These are phyloP conservation scores for Pleoardoris graminearum DNA, from an alignment of 2,329 filamentous ascomycete species.

Conservation along the genomic window DNA sequence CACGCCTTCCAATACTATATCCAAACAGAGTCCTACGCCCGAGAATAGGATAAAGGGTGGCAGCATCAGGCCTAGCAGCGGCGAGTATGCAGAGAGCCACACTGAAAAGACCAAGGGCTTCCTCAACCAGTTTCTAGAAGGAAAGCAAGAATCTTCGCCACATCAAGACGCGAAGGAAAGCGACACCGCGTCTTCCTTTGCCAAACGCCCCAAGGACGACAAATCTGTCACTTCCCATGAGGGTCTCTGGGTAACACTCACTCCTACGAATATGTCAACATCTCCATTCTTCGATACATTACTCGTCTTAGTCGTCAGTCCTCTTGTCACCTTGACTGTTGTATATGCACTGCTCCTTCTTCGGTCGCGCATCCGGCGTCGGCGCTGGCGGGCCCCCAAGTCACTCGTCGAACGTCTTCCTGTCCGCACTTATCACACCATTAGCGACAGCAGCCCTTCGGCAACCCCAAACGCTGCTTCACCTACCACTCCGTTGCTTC, in stretches of 20 bases:
- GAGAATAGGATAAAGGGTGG: slow-evolving; percentile 59
- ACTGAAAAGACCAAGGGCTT: slow-evolving; percentile 32
- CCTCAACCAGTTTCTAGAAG: slow-evolving; percentile 30
- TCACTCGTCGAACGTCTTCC: slow-evolving; percentile 93
- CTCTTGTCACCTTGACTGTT: slow-evolving; percentile 86
- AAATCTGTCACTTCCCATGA: slow-evolving; percentile 59
- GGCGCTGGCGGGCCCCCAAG: slow-evolving; percentile 96
- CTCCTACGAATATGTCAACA: slow-evolving; percentile 81
- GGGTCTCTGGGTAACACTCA: slow-evolving; percentile 95
- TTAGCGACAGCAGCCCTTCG: slow-evolving; percentile 63
- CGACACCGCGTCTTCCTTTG: slow-evolving; percentile 24
- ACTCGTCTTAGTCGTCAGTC: slow-evolving; percentile 93
- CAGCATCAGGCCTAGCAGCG: slow-evolving; percentile 72
- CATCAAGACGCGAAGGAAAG: slow-evolving; percentile 21
- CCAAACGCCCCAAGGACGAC: slow-evolving; percentile 22
- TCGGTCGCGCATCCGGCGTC: slow-evolving; percentile 82
- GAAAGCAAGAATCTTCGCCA: slow-evolving; percentile 21
- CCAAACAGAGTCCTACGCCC: slow-evolving; percentile 12
- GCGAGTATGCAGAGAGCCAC: slow-evolving; percentile 60
- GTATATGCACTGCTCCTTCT: slow-evolving; percentile 89
- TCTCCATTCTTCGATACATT: slow-evolving; percentile 96
- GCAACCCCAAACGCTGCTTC: slow-evolving; percentile 68
- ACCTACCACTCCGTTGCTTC: slow-evolving; percentile 79
- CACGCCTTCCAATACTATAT: slow-evolving; percentile 28
- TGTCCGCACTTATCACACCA: slow-evolving; percentile 91